Conservation (phyloP, 148 eudicot species). For the Vaccinium corymbosum region DNA sequence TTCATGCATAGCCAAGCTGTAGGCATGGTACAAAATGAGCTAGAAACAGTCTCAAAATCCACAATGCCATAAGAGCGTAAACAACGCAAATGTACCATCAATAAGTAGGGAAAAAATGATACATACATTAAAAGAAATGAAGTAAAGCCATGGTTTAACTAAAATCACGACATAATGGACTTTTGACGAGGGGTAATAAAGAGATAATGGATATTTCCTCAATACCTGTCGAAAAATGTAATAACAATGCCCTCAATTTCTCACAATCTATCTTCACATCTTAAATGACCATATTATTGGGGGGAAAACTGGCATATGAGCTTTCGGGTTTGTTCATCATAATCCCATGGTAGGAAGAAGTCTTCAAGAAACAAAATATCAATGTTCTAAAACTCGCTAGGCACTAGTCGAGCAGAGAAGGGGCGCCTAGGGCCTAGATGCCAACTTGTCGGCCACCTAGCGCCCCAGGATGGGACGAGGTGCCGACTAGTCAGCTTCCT, state of each 20-base stretch:
- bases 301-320: neutral
- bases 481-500: too few relatives aligned
- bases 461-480: too few relatives aligned
- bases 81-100: neutral
- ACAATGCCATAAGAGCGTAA: neutral
- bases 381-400: too few relatives aligned
- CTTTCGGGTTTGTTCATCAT: neutral
- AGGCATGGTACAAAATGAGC: neutral
- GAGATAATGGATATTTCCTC: neutral
- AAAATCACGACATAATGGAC: neutral
- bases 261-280: neutral
- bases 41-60: neutral
- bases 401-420: too few relatives aligned
- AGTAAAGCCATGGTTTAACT: neutral
- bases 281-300: neutral
- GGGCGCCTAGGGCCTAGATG: too few relatives aligned
- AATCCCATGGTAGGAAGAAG: neutral
- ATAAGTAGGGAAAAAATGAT: neutral
- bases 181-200: neutral
- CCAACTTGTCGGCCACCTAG: too few relatives aligned
- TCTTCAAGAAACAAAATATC: neutral
- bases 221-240: neutral
- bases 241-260: neutral
- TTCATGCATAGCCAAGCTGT: conserved; percentile 91
- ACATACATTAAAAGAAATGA: neutral